A percentile compares a stretch with the other conserved stretches of the same genome.
These are phyloP conservation scores for Saccharomyces paradoxus DNA, from an alignment of 805 yeast species.

Conservation along the genomic window DNA sequence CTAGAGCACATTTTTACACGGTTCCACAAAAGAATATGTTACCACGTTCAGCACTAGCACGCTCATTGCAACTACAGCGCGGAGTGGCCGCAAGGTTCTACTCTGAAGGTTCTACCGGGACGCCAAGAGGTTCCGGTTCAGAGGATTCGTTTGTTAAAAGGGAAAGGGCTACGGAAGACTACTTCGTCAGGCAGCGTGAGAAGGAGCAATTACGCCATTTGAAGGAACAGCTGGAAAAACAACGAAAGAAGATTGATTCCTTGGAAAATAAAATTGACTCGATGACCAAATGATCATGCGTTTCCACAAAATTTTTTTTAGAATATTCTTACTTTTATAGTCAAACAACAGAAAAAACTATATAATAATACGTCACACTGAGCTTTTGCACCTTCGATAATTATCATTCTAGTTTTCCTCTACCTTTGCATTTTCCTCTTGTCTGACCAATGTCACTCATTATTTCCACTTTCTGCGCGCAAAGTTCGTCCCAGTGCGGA, in stretches of 20 bases:
- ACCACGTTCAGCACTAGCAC: conserved; percentile 24
- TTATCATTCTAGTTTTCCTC: neutral
- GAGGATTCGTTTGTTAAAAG: conserved; percentile 69
- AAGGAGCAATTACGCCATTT: conserved; percentile 74
- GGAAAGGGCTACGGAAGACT: conserved; percentile 87
- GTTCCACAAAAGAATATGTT: conserved; percentile 10
- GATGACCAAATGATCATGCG: conserved; percentile 11
- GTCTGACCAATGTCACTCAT: neutral
- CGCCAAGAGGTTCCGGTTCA: conserved; percentile 39
- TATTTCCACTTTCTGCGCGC: neutral
- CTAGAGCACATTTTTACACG: neutral
- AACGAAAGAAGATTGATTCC: conserved; percentile 50
- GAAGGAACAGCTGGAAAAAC: conserved; percentile 69
- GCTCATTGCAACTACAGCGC: conserved; percentile 15
- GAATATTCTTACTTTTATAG: neutral
- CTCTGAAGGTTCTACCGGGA: conserved; percentile 56
- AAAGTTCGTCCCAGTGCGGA: neutral
- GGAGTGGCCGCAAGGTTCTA: conserved; percentile 24
- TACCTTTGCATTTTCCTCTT: neutral
- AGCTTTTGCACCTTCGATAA: neutral
- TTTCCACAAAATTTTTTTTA: neutral
- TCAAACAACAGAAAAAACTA: neutral
- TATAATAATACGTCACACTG: neutral
- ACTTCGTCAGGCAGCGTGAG: conserved; percentile 80
- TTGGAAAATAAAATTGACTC: conserved; percentile 39